These are phyloP conservation scores for Pestalotiopsis sp. DNA, from an alignment of 2,329 filamentous ascomycete genomes.

Conservation along the genomic window DNA sequence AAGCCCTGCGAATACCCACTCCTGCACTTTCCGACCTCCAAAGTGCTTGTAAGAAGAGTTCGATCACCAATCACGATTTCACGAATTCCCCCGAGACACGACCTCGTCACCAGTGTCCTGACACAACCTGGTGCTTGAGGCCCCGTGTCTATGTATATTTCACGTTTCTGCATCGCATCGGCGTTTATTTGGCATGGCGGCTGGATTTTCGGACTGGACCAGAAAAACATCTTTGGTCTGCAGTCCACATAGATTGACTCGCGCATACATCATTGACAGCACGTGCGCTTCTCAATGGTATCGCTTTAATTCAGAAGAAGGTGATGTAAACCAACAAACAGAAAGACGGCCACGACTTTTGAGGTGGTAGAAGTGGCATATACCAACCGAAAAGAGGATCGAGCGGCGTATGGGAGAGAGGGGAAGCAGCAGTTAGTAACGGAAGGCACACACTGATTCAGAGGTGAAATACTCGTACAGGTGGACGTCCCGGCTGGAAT, in stretches of 20 bases:
- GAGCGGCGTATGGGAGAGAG: background rate
- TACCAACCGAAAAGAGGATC: background rate
- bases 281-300: conserved; percentile 45
- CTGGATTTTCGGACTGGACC: conserved; percentile 25
- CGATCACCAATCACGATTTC: conserved; percentile 28
- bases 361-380: conserved; percentile 11
- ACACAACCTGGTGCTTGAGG: background rate
- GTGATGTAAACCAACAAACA: background rate
- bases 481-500: conserved; percentile 6
- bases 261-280: conserved; percentile 38
- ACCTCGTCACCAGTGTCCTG: background rate
- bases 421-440: background rate
- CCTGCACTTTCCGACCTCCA: conserved; percentile 14
- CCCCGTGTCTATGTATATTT: conserved; percentile 30
- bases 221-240: conserved; percentile 32
- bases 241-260: conserved; percentile 32
- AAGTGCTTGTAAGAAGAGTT: conserved; percentile 27
- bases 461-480: background rate
- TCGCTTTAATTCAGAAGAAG: conserved; percentile 39
- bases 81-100: conserved; percentile 21
- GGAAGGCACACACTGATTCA: background rate
- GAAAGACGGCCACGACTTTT: conserved; percentile 2
- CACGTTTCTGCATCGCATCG: conserved; percentile 57
- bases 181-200: conserved; percentile 47
- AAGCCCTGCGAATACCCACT: conserved; percentile 26